These are phyloP conservation scores for Tuctoria greenei DNA, from an alignment of 176 grass and related monocot genomes.

Conservation along the genomic window DNA sequence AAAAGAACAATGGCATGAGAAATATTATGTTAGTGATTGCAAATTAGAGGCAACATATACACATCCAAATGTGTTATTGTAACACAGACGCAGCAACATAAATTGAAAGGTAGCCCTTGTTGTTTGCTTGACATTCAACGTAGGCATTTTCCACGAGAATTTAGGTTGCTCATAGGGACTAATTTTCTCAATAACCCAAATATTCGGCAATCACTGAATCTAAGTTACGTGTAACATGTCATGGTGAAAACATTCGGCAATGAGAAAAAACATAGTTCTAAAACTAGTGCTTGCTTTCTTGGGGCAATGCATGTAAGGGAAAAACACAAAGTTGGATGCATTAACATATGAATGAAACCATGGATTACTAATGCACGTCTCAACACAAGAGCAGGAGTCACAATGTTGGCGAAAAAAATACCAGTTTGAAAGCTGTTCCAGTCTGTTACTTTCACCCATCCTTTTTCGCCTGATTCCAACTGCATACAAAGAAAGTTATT, in stretches of 20 bases:
- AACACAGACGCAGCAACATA: neutral
- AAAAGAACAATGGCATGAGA: constrained; percentile 22
- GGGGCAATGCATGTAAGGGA: neutral
- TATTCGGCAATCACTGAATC: neutral
- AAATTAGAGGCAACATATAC: neutral
- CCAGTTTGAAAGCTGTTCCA: constrained; percentile 73
- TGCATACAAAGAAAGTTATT: constrained; percentile 37
- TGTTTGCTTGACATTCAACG: constrained; percentile 24
- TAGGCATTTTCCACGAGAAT: constrained; percentile 5
- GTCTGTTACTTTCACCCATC: constrained; percentile 75
- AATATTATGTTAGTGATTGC: neutral
- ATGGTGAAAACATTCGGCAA: neutral
- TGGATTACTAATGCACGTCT: neutral
- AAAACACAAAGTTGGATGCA: neutral
- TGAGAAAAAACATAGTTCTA: constrained; percentile 4
- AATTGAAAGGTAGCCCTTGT: neutral
- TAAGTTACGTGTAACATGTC: neutral
- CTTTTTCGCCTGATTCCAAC: constrained; percentile 68
- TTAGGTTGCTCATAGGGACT: neutral
- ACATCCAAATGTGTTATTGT: neutral
- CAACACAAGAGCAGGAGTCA: neutral
- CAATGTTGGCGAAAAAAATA: constrained; percentile 26
- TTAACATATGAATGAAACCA: neutral
- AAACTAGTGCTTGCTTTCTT: neutral
- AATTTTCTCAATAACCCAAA: neutral